Evolutionary conservation across 768 basidiomycete species (phyloP), one percentile per base, ranked within the genome.

Genomic region (Termitomyces sp.): DNA sequence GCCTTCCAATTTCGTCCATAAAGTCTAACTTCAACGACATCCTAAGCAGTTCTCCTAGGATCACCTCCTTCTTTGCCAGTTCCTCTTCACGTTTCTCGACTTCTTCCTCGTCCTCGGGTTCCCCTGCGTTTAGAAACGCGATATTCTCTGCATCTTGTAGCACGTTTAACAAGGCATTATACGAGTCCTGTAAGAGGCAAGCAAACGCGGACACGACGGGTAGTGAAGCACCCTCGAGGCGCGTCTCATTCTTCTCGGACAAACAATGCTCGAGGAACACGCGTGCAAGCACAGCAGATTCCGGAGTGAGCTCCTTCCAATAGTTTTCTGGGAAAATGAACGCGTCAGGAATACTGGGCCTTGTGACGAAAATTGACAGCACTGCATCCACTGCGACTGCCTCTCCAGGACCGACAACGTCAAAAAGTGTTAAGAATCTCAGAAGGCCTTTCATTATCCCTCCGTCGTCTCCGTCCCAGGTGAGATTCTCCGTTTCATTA

Each of bases 201-300:
- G 95, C 95, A 58, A 97, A 85, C 0, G 87, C 83, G 0, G 94
- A 96, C n/a, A 97, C 90, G 36, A 95, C 91, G 0, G 96, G 96
- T 3, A 98, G 75, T 5, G 73, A 65, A 15, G 84, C 78, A 2
- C 76, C 66, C 64, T 96, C 93, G 6, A 96, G 71, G 25, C 83
- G 81, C 2, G 76, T 70, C 49, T 88, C 84, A 46, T 88, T 80
- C 35, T 81, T 74, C 18, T 76, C 82, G 23, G 72, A 75, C 20
- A 83, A 72, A 58, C 90, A 94, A 62, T 93, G 84, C 39, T 92
- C 87, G n/a, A 91, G 82, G 64, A 91, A 95, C 3, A 89, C 84
- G 25, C 94, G 88, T 0, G 86, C 89, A 5, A 98, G 77, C 56
- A 96, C 86, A 0, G 88, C 85, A 36, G 84, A 86, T 67, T 93